Evolutionary conservation across 139 green algal genomes (phyloP).

Genomic region (Chlamydomonas sp.): DNA sequence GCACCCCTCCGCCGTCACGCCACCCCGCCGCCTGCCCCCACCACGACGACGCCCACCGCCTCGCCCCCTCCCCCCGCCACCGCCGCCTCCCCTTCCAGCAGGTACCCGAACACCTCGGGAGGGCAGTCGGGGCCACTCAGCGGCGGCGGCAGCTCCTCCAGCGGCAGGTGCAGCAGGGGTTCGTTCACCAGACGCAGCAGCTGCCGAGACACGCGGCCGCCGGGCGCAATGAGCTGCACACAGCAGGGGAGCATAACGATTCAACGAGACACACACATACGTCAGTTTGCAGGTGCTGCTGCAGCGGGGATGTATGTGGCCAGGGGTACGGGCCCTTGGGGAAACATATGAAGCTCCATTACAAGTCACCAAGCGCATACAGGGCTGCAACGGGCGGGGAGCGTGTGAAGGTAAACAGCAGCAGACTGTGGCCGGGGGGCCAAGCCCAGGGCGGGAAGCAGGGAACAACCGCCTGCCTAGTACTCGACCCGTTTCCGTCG

Average conservation of each 20-base stretch:
- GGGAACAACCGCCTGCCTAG: not conserved
- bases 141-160: conserved; percentile 15
- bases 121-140: conserved; percentile 9
- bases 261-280: not conserved
- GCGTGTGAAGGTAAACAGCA: not conserved
- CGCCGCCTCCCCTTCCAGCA: not conserved
- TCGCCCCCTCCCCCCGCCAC: not conserved
- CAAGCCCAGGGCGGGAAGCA: not conserved
- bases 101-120: conserved; percentile 13
- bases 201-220: conserved; percentile 1
- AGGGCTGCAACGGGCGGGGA: not conserved
- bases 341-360: not conserved
- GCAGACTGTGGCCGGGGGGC: not conserved
- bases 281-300: not conserved
- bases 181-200: conserved; percentile 17
- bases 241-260: not conserved
- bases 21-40: not conserved
- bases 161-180: conserved; percentile 11
- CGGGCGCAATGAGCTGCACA: conserved; percentile 16
- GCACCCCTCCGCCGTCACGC: not conserved
- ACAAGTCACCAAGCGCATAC: not conserved
- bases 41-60: not conserved
- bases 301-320: not conserved
- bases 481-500: not conserved
- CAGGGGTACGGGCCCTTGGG: not conserved